Evolutionary conservation across 371 early-diverging fungal genomes (phyloP).

Genomic region (Mucor racemosus): DNA sequence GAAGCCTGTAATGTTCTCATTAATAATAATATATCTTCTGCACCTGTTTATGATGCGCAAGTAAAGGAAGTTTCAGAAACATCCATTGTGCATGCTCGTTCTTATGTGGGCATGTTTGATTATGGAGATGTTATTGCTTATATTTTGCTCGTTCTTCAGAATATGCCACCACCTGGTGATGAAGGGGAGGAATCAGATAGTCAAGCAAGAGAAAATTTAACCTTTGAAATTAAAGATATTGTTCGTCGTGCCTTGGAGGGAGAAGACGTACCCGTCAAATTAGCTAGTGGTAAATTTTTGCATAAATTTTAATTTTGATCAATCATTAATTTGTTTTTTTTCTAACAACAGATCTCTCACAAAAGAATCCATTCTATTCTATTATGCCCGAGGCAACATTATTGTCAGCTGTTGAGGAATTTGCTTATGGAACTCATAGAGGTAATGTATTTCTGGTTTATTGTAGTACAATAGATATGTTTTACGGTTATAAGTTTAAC

Average conservation of each 20-base stretch:
- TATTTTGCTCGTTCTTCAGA: slow-evolving; percentile 43
- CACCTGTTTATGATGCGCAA: slow-evolving; percentile 74
- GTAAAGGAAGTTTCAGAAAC: neutral
- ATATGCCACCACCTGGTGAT: slow-evolving; percentile 28
- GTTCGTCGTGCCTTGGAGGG: slow-evolving; percentile 59
- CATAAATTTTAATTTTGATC: neutral
- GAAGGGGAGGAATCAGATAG: neutral
- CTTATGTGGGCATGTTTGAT: slow-evolving; percentile 87
- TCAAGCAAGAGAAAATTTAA: slow-evolving; percentile 9
- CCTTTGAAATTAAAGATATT: slow-evolving; percentile 63
- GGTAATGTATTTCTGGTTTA: slow-evolving; percentile 39
- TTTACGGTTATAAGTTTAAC: neutral
- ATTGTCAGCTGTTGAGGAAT: slow-evolving; percentile 72
- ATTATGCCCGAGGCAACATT: slow-evolving; percentile 79
- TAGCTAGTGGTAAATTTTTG: slow-evolving; percentile 58
- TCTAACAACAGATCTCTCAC: slow-evolving; percentile 66
- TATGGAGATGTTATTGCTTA: slow-evolving; percentile 74
- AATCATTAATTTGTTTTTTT: neutral
- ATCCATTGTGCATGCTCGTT: slow-evolving; percentile 32
- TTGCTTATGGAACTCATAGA: slow-evolving; percentile 80
- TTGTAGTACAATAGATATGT: neutral
- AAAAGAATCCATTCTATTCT: slow-evolving; percentile 84
- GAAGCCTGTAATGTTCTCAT: slow-evolving; percentile 52
- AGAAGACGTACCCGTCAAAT: slow-evolving; percentile 67
- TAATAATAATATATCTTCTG: slow-evolving; percentile 64